Evolutionary conservation across 1,284 basidiomycete genomes (phyloP), one percentile per base, ranked within the genome.

Genomic region (Trichosporon inkin): DNA sequence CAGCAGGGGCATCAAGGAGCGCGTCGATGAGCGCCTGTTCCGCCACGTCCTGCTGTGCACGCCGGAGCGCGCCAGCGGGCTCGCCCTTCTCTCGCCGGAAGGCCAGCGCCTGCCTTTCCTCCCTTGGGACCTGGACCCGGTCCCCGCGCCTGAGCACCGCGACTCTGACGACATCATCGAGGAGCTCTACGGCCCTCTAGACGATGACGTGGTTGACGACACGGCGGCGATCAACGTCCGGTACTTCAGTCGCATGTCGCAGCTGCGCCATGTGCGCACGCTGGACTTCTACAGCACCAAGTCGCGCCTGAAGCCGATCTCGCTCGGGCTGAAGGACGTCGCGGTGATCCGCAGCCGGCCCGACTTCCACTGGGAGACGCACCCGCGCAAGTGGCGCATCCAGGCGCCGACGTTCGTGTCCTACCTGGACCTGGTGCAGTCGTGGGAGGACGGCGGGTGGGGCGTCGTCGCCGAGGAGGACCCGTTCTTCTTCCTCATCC

Each of bases 41-140:
- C 16, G 28, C 47, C 56, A 57, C n/a, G 19, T 56, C 8, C 22
- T 51, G 2, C 44, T 56, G 44, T 49, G 44, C 44, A 49, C 44
- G 16, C 44, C 44, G 1, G 44, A 49, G 24, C 44, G 22, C 19
- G 44, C 44, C 10, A 49, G 44, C n/a, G 44, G 44, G 16, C 44
- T 49, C 22, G 24, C 28, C 14, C 44, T 49, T 22, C 14, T 49
- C 6, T 49, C 44, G 7, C 44, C 44, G 4, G n/a, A 7, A 1
- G 44, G 24, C 13, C 22, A 49, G 14, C 44, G 44, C 8, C 44
- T 49, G 3, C 44, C 44, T 2, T 10, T 49, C 14, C 22, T 28
- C 14, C 44, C 44, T 2, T 49, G 44, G 44, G 44, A 49, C 44
- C 24, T 49, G 44, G 22, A 28, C 6, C 44, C 44, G 5, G 44